phyloP scores from a whole-genome alignment of 1,284 basidiomycete species.

The Malassezia brasiliensis region DNA sequence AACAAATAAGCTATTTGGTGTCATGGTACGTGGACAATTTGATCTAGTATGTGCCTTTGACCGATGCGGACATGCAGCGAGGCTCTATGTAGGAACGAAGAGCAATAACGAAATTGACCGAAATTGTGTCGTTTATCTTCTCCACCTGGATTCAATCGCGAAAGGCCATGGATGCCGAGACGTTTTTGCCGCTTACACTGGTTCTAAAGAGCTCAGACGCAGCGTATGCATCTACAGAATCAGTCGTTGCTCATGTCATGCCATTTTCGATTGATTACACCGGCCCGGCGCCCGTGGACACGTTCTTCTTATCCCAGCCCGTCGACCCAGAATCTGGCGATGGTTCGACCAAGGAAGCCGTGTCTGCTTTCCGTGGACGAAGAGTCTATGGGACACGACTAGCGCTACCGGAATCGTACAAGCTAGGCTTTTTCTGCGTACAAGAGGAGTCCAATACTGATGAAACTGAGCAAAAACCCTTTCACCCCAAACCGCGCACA shows the following conservation, averaged over 20 bases:
- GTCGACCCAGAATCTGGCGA: not conserved
- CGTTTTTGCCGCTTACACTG: not conserved
- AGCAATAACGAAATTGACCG: not conserved
- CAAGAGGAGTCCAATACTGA: not conserved
- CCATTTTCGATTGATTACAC: conserved; percentile 15
- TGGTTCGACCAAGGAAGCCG: not conserved
- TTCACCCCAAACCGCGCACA: not conserved
- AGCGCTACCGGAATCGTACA: not conserved
- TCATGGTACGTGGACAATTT: conserved; percentile 49
- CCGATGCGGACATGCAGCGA: conserved; percentile 28
- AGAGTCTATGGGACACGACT: conserved; percentile 1
- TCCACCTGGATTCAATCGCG: not conserved
- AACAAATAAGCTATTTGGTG: conserved; percentile 65
- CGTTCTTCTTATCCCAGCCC: conserved; percentile 4
- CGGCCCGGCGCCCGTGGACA: conserved; percentile 14
- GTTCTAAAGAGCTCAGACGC: not conserved
- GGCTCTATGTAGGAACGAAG: too few relatives aligned
- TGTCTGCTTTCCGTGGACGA: conserved; percentile 13
- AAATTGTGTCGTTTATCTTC: not conserved
- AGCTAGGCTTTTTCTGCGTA: conserved; percentile 6
- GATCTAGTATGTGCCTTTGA: conserved; percentile 35
- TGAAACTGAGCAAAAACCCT: not conserved
- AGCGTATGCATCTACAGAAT: not conserved
- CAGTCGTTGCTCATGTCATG: conserved; percentile 11
- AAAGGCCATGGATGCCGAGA: not conserved